A percentile compares a stretch with the other conserved stretches of the same genome.
phyloP scores from a whole-genome alignment of 78 protist genomes.

The Dictyostelium brefeldianum region DNA sequence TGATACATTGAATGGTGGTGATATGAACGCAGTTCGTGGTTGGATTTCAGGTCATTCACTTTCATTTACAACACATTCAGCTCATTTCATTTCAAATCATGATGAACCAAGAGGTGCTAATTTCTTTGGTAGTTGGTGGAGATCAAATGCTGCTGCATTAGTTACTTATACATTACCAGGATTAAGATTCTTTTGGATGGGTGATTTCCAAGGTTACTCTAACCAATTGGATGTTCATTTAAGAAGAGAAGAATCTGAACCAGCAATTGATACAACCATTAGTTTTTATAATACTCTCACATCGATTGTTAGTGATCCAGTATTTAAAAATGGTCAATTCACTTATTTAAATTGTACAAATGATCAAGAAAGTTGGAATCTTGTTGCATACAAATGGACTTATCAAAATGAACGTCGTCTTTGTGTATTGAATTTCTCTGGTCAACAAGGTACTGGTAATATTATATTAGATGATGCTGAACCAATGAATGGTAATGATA shows the following conservation, averaged over 20 bases:
- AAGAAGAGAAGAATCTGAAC: constrained; percentile 80
- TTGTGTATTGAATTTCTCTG: constrained; percentile 87
- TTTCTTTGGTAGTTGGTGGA: constrained; percentile 82
- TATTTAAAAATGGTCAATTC: constrained; percentile 86
- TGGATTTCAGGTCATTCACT: constrained; percentile 68
- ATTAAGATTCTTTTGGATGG: constrained; percentile 83
- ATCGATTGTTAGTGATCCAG: constrained; percentile 75
- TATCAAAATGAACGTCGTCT: constrained; percentile 80
- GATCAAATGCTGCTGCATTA: constrained; percentile 92
- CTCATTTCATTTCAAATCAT: constrained; percentile 89
- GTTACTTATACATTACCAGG: constrained; percentile 92
- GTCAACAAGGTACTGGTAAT: constrained; percentile 59
- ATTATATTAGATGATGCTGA: constrained; percentile 72
- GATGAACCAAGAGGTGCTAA: constrained; percentile 90
- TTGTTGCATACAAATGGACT: constrained; percentile 88
- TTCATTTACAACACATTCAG: constrained; percentile 44
- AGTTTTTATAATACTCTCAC: constrained; percentile 82
- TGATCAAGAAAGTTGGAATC: constrained; percentile 11
- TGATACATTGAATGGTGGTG: constrained; percentile 80
- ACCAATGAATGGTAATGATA: constrained; percentile 84
- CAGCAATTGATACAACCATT: constrained; percentile 39
- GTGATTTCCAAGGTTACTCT: constrained; percentile 83
- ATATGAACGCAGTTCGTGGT: constrained; percentile 51
- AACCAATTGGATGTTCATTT: constrained; percentile 91
- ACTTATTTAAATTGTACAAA: constrained; percentile 31